Conservation (phyloP, 2,329 filamentous ascomycete species). For the Zalaria obscura region DNA sequence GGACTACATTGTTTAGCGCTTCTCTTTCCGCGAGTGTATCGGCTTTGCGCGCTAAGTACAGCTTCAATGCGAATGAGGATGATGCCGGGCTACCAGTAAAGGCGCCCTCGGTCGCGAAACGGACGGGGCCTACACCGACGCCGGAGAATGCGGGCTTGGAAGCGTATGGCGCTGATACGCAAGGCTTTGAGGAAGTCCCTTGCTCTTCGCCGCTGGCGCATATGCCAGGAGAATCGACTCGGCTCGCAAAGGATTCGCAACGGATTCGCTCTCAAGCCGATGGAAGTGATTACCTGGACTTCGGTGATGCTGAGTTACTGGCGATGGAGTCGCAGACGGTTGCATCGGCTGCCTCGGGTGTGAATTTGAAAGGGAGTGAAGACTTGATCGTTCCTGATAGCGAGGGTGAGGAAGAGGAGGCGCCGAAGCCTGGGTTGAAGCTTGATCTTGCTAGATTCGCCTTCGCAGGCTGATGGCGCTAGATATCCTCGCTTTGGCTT, state of each 20-base stretch:
- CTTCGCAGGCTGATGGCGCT: conserved; percentile 11
- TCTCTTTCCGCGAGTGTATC: conserved; percentile 10
- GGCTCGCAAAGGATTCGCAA: conserved; percentile 13
- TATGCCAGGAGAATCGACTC: too few species aligned
- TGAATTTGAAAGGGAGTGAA: conserved; percentile 26
- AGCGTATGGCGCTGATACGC: conserved; percentile 6
- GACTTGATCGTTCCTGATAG: conserved; percentile 32
- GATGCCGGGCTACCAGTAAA: conserved; percentile 1
- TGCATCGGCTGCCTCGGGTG: conserved; percentile 6
- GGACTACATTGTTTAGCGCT: conserved; percentile 11
- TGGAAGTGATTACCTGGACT: conserved; percentile 12
- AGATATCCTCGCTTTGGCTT: too few species aligned
- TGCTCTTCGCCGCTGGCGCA: conserved; percentile 6
- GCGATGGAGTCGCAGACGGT: conserved; percentile 11
- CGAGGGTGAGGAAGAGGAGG: conserved; percentile 20
- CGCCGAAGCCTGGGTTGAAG: conserved; percentile 16
- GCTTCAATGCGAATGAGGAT: conserved; percentile 1
- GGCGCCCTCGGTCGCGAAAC: conserved; percentile 1
- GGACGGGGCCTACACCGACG: not conserved
- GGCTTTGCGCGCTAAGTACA: not conserved
- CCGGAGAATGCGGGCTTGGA: conserved; percentile 7
- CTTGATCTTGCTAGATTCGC: conserved; percentile 26
- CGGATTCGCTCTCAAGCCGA: conserved; percentile 12
- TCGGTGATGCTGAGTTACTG: conserved; percentile 12
- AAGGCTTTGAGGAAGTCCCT: conserved; percentile 4